Evolutionary conservation across 805 yeast genomes (phyloP).

Genomic region (Groenewaldozyma tartarivorans): DNA sequence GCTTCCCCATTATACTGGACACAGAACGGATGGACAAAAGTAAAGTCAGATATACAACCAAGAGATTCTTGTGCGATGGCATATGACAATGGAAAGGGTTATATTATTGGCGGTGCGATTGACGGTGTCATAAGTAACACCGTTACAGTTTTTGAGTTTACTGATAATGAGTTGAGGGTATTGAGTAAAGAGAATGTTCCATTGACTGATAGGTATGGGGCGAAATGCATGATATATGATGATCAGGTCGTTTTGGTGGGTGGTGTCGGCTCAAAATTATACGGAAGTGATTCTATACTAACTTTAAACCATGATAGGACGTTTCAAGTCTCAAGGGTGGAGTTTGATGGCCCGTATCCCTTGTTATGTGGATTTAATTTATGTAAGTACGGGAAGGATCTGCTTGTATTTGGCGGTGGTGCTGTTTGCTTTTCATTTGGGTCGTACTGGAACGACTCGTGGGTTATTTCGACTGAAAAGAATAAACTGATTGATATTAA

Average conservation of each 20-base stretch:
- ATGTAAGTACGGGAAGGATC: constrained; percentile 17
- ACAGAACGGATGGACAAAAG: constrained; percentile 15
- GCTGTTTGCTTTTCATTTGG: constrained; percentile 82
- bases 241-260: constrained; percentile 41
- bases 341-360: constrained; percentile 24
- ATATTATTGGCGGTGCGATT: constrained; percentile 31
- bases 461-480: constrained; percentile 4
- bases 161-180: not conserved
- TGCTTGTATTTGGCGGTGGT: constrained; percentile 50
- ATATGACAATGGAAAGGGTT: constrained; percentile 29
- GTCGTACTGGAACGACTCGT: constrained; percentile 36
- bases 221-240: constrained; percentile 27
- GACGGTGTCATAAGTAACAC: constrained; percentile 4
- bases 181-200: constrained; percentile 27
- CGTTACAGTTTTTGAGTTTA: constrained; percentile 8
- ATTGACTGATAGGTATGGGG: constrained; percentile 33
- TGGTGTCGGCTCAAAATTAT: constrained; percentile 37
- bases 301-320: constrained; percentile 10
- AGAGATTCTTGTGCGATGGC: constrained; percentile 32
- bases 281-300: constrained; percentile 31
- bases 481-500: not conserved
- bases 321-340: constrained; percentile 1
- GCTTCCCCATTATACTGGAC: constrained; percentile 12
- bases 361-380: constrained; percentile 48
- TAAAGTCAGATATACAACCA: constrained; percentile 18